Conservation (phyloP, 2,329 filamentous ascomycete genomes). For the Cordyceps tenuipes region DNA sequence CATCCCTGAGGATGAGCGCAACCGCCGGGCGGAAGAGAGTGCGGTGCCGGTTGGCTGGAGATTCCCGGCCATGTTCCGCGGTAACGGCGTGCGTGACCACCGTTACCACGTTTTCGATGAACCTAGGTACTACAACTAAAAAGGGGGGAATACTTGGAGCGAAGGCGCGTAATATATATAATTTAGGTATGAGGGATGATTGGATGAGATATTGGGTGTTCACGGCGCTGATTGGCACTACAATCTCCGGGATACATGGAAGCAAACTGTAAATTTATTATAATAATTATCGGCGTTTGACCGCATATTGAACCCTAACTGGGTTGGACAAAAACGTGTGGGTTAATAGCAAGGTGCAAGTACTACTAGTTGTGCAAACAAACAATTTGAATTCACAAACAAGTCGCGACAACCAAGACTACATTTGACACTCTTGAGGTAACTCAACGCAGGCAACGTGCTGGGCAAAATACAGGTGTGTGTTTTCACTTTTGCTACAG, state of each 20-base stretch:
- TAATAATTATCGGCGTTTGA: neutral
- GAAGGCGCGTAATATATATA: neutral
- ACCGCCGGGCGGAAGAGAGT: constrained; percentile 54
- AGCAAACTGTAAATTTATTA: neutral
- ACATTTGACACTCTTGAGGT: neutral
- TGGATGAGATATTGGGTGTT: neutral
- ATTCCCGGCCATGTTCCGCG: constrained; percentile 79
- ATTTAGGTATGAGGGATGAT: neutral
- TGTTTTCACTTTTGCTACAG: neutral
- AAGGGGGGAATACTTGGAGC: neutral
- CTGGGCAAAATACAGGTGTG: neutral
- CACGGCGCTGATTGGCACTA: neutral
- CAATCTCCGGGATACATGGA: neutral
- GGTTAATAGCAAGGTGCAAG: too few relatives aligned
- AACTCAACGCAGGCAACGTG: neutral
- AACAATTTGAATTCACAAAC: too few relatives aligned
- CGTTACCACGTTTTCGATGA: constrained; percentile 92
- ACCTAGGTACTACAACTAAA: constrained; percentile 59
- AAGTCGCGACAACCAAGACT: too few relatives aligned
- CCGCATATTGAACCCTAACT: too few relatives aligned
- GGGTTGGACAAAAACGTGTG: too few relatives aligned
- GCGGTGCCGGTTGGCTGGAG: constrained; percentile 68
- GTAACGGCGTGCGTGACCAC: constrained; percentile 80
- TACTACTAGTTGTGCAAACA: too few relatives aligned
- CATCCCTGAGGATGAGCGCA: constrained; percentile 44